Evolutionary conservation across 495 filamentous ascomycete genomes (phyloP).

Genomic region (Neurospora intermedia): DNA sequence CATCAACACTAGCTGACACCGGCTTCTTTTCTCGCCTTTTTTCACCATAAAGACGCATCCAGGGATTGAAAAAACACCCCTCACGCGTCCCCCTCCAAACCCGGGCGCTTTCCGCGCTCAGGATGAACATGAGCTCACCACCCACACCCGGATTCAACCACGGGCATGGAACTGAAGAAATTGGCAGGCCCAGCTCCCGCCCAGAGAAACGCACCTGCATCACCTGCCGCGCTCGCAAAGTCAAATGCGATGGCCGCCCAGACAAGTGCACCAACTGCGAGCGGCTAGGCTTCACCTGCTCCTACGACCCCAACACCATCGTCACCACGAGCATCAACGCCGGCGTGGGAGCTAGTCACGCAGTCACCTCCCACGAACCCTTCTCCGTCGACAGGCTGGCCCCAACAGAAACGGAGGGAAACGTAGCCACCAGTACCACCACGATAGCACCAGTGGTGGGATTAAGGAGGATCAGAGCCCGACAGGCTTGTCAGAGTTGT

Average conservation of each 20-base stretch:
- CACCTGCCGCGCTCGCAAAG: constrained; percentile 39
- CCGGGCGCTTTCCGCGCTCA: background rate
- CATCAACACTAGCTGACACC: background rate
- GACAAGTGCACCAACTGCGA: constrained; percentile 38
- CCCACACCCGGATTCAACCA: background rate
- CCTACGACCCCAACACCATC: constrained; percentile 31
- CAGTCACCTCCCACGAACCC: background rate
- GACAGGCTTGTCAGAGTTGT: constrained; percentile 38
- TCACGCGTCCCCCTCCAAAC: background rate
- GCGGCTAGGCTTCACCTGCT: constrained; percentile 37
- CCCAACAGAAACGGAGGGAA: background rate
- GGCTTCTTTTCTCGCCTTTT: background rate
- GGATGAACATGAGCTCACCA: background rate
- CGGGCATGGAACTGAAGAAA: background rate
- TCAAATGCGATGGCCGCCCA: constrained; percentile 38
- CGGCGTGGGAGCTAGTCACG: background rate
- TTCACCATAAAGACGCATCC: background rate
- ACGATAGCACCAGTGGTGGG: constrained; percentile 3
- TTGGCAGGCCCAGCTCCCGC: background rate
- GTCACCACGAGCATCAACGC: constrained; percentile 4
- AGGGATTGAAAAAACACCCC: background rate
- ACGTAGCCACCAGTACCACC: constrained; percentile 18
- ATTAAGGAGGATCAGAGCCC: constrained; percentile 20
- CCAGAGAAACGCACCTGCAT: constrained; percentile 24
- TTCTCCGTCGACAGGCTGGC: background rate